phyloP scores from a whole-genome alignment of 352 stramenopile genomes.

The Phytophthora crassamura region DNA sequence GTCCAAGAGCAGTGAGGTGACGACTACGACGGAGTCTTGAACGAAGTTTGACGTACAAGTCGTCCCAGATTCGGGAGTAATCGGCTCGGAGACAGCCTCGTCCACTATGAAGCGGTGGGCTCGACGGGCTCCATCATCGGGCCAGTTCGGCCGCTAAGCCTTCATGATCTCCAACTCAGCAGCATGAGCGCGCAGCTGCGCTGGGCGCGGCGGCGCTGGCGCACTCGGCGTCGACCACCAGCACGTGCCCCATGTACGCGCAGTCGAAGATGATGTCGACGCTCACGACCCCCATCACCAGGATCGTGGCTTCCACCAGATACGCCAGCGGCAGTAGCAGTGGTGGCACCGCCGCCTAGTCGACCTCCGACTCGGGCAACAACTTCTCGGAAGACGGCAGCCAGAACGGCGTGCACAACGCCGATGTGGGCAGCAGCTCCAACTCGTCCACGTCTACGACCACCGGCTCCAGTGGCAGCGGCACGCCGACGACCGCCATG shows the following conservation, averaged over 20 bases:
- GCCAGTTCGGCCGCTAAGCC: too few species aligned
- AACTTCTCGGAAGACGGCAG: slow-evolving; percentile 26
- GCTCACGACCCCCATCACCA: slow-evolving; percentile 64
- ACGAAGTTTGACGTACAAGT: too few species aligned
- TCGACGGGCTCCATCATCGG: too few species aligned
- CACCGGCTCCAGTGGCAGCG: slow-evolving; percentile 26
- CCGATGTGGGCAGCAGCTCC: slow-evolving; percentile 31
- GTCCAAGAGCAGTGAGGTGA: too few species aligned
- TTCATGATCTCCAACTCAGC: too few species aligned
- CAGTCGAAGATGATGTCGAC: slow-evolving; percentile 67
- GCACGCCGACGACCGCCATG: slow-evolving; percentile 27
- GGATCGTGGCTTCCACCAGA: slow-evolving; percentile 39
- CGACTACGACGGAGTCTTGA: too few species aligned
- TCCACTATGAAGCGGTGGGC: too few species aligned
- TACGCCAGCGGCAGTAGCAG: slow-evolving; percentile 31
- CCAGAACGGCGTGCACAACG: slow-evolving; percentile 13
- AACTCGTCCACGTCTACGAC: slow-evolving; percentile 20
- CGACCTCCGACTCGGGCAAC: slow-evolving; percentile 19
- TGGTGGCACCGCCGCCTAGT: slow-evolving; percentile 14
- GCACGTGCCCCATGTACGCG: slow-evolving; percentile 68
- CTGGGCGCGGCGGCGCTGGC: slow-evolving; percentile 37
- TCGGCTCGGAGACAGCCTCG: too few species aligned
- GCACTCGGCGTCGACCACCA: slow-evolving; percentile 30
- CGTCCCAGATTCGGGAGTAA: too few species aligned
- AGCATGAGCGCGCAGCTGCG: too few species aligned